Evolutionary conservation across 305 asterid genomes (phyloP), one percentile per base, ranked within the genome.

Genomic region (Solanum hybrid): DNA sequence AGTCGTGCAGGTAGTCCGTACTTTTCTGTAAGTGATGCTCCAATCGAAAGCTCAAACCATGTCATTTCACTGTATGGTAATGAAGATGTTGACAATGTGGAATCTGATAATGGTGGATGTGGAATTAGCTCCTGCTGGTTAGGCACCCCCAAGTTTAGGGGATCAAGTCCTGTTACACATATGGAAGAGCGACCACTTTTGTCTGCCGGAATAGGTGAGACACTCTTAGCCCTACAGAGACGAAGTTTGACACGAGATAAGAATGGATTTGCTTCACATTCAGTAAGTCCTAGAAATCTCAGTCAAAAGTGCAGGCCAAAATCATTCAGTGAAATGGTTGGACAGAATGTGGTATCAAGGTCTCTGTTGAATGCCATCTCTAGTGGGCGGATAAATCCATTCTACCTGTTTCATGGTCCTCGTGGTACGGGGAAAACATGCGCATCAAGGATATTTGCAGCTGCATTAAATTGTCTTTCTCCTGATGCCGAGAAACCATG

Each of bases 401-500:
- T 94, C 31, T 95, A 93, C 90, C 91, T 96, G 88, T 96, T 95
- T 85, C 95, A 96, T 86, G 99, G 99, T 56, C 98, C 98, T 11
- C 94, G 96, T 86, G 99, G 99, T 78, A 95, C 97, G 17, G 98
- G 99, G 2, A 96, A 96, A 90, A 95, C 98, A 77, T 94, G 96
- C 2, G 95, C 97, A 11, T 90, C 99, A 64, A 93, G 95, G 90
- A 91, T 96, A 77, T 96, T 96, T 91, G 95, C 99, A 27, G 99
- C 98, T 8, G 97, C 99, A 4, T 85, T 96, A 84, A 96, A 96
- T 87, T 96, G 99, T 90, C 91, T 93, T 15, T 95, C 98, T 31
- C 56, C 86, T 1, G 94, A 94, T 31, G 77, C 64, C 17, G 90
- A 92, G 34, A 92, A 87, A 91, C 99, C 98, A 24, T 95, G 99